Evolutionary conservation across 495 filamentous ascomycete genomes (phyloP), one percentile per base, ranked within the genome.

Genomic region (Coniosporium apollinis): DNA sequence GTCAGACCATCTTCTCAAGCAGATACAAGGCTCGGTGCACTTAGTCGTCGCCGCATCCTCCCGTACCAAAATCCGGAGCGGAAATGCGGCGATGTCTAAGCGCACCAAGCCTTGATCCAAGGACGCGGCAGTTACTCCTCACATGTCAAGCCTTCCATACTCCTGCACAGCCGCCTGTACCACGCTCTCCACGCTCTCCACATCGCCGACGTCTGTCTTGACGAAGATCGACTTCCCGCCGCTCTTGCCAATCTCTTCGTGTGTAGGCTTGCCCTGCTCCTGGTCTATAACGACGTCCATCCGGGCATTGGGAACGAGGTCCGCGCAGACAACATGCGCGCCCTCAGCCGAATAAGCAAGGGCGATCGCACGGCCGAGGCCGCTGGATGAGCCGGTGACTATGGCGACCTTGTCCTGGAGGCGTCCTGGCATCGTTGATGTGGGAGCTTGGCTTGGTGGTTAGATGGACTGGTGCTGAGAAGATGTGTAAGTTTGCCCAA

Each of bases 301-400:
- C n/a, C n/a, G n/a, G 37, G 34, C 43, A n/a, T 15, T 40, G n/a
- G 57, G 45, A 20, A 43, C 48, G 16, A 72, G 36, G 49, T 69
- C 60, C 0, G 58, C 61, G 31, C 64, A 71, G 25, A 69, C 56
- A 6, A 72, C 47, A 26, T 50, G 46, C 4, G 67, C 56, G 5
- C 65, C 66, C 41, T 69, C 56, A 5, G 34, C 40, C 7, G 60
- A 56, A 39, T 60, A 65, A 1, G 51, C 45, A 5, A 65, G 18
- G 4, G 57, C 47, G 31, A 69, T 69, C 1, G 61, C 61, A 28
- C 64, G 51, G 15, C 67, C 62, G 0, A 69, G 38, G 3, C 65
- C 65, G 0, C 60, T 60, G 1, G 65, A 64, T 4, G 61, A 22
- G 21, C 67, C 67, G 1, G 65, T 69, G 14, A 70, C 51, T 13